Base-by-base conservation (phyloP, 768 basidiomycete genomes). In the Coprinopsis strossmayeri region DNA sequence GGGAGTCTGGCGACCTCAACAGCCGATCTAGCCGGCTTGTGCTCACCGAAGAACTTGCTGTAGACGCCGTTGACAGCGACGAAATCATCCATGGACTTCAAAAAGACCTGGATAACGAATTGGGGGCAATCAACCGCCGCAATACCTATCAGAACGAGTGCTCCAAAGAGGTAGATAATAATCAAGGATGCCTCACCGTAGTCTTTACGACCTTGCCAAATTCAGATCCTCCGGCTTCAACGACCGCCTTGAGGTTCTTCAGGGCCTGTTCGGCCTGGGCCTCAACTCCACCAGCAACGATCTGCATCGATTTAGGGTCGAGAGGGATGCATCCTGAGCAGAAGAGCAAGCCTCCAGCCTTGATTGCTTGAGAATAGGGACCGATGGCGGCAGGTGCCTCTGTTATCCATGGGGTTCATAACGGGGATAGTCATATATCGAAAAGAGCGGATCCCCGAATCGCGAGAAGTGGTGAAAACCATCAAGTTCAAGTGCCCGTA, bases 31-130 rank as follows among this genome's bases (percentile, higher is more conserved):
- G 96, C 93, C 40, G 96, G 95, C 66, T 89, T 93, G 70, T 94
- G 89, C 26, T 79, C 75, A 9, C 89, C 92, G 62, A 98, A 97
- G 67, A 89, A 85, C 47, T 78, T 71, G 28, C 78, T 78, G 64
- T 96, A 98, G 53, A 92, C 72, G 13, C 66, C 77, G 64, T 97
- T 97, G 58, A 96, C 81, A 34, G 76, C 69, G 2, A 61, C 81
- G 61, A 98, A 98, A 65, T 99, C 89, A 55, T 89, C 73, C 91
- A 98, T 94, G 53, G 78, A 71, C 65, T 95, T 91, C 63, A 98
- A 67, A 71, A 96, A 98, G 21, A 94, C 85, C 91, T 93, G 51
- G 2, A 46, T 20, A 28, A 11, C 48, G 30, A 30, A n/a, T n/a
- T n/a, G n/a, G n/a, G n/a, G n/a, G n/a, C n/a, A n/a, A n/a, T n/a